Evolutionary conservation across 495 filamentous ascomycete genomes (phyloP), one percentile per base, ranked within the genome.

Genomic region (Lentithecium fluviatile): DNA sequence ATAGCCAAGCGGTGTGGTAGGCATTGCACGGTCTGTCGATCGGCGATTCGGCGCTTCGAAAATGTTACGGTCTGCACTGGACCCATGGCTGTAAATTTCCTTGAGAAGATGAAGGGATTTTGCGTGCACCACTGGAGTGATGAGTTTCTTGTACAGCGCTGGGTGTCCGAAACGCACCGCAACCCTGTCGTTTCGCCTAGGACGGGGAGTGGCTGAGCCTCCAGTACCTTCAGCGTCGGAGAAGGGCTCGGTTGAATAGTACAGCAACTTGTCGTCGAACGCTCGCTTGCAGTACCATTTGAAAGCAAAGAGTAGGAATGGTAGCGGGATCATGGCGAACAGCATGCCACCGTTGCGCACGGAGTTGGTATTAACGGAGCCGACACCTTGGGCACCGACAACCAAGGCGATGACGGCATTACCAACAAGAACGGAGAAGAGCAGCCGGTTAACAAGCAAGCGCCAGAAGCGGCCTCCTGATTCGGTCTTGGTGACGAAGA

Each of bases 121-220:
- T 29, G 88, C 90, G 63, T 93, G 88, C 15, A 97, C 92, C 94
- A 97, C 97, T 0, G 94, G 93, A 0, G 89, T 95, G 66, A 93
- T 88, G 52, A 97, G 82, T 4, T 85, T 85, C 64, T 87, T 88
- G 75, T 89, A 95, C n/a, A 97, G 82, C 13, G 88, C 91, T 11
- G 94, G 93, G 69, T 97, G 90, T 2, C 91, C 90, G 71, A 95
- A 97, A 38, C 89, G 83, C 45, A 84, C 79, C 36, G 80, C 85
- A 1, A 97, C 82, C 21, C 87, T 85, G 52, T 94, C 90, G n/a
- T 12, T 52, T 21, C 53, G 1, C 37, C 47, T 56, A n/a, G 24
- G 1, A 17, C 79, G 81, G 56, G 77, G 77, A 61, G 73, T 70
- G 7, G 64, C 45, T 17, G 75, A 78, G 20, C 68, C 69, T 13